A percentile compares a stretch with the other conserved stretches of the same genome.
phyloP scores from a whole-genome alignment of 495 filamentous ascomycete species.

The Aspergillus mulundensis region DNA sequence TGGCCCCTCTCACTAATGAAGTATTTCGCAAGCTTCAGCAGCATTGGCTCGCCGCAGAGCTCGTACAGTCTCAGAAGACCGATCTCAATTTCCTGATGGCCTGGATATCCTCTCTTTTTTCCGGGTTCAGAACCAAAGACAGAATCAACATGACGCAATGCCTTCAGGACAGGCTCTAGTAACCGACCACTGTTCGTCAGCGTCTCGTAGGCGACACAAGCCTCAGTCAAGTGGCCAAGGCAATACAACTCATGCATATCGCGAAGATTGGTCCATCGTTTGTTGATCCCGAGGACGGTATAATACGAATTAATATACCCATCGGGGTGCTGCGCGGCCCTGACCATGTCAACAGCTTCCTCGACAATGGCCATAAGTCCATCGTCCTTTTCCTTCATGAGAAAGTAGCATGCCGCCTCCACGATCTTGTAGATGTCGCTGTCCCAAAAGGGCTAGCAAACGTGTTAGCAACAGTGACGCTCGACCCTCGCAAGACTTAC shows the following conservation, averaged over 20 bases:
- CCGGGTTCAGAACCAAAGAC: constrained; percentile 45
- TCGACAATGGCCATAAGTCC: constrained; percentile 49
- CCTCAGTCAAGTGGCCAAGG: constrained; percentile 57
- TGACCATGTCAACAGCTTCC: constrained; percentile 54
- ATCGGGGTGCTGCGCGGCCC: constrained; percentile 49
- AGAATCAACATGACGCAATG: constrained; percentile 48
- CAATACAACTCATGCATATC: constrained; percentile 59
- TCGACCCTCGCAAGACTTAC: too few species aligned
- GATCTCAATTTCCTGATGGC: constrained; percentile 58
- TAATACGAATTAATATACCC: constrained; percentile 60
- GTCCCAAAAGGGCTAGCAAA: constrained; percentile 39
- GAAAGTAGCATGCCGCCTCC: constrained; percentile 56
- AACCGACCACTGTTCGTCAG: constrained; percentile 48
- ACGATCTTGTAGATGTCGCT: constrained; percentile 60
- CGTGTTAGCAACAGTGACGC: too few species aligned
- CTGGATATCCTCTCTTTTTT: constrained; percentile 56
- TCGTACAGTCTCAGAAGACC: constrained; percentile 52
- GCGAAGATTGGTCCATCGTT: constrained; percentile 53
- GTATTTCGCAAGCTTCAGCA: constrained; percentile 49
- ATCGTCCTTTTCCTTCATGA: constrained; percentile 38
- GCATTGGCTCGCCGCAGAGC: constrained; percentile 38
- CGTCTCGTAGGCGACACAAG: constrained; percentile 49
- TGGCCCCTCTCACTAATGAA: constrained; percentile 54
- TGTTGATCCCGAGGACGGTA: constrained; percentile 48
- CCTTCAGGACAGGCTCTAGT: constrained; percentile 49